Conservation (phyloP, 257 asterid genomes). For the Petunia axillaris region DNA sequence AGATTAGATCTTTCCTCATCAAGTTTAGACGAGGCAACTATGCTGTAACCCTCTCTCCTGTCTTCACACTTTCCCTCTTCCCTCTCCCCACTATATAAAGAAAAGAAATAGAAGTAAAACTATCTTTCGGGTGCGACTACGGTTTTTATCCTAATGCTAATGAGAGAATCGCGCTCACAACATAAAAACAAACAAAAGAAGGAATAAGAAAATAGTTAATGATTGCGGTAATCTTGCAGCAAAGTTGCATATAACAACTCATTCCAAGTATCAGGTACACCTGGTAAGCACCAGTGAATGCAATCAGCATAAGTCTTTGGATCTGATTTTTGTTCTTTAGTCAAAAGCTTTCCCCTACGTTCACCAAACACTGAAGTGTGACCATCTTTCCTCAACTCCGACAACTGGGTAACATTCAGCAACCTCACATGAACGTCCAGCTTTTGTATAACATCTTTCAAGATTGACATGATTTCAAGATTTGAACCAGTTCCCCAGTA, state of each 20-base stretch:
- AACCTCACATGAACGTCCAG: conserved; percentile 53
- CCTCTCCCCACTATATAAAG: no score
- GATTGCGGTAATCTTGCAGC: conserved; percentile 64
- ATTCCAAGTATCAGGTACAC: conserved; percentile 91
- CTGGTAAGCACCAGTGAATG: conserved; percentile 99
- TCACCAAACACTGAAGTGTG: conserved; percentile 81
- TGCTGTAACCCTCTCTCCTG: no score
- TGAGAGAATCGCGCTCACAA: neutral
- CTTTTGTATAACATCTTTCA: conserved; percentile 47
- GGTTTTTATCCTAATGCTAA: neutral
- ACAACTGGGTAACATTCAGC: conserved; percentile 76
- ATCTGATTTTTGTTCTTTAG: conserved; percentile 65
- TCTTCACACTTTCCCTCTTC: no score
- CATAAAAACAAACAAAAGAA: no score
- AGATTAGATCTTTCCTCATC: no score
- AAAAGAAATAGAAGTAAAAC: no score
- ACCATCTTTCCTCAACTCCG: conserved; percentile 82
- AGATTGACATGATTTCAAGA: conserved; percentile 67
- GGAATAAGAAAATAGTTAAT: neutral
- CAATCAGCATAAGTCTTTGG: conserved; percentile 81
- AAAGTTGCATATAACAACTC: conserved; percentile 71
- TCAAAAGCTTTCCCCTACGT: conserved; percentile 80
- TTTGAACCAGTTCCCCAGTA: conserved; percentile 90
- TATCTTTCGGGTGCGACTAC: no score
- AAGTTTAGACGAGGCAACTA: no score